Conservation (phyloP, 768 basidiomycete genomes). For the Hemileccinum impolitum region DNA sequence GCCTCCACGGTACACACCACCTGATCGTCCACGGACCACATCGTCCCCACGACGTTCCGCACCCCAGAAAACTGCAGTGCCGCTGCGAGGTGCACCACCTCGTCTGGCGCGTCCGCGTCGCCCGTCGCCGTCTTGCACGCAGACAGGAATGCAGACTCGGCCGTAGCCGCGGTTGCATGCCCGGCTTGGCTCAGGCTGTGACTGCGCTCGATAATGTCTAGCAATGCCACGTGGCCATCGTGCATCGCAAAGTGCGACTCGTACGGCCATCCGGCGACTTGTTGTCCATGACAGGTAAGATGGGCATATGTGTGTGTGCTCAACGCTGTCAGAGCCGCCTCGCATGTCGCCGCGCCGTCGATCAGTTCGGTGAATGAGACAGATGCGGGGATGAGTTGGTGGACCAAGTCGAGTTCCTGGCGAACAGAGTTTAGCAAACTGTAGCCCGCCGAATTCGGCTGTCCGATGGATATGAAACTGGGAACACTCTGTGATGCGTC, state of each 20-base stretch:
- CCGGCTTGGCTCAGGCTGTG: background rate
- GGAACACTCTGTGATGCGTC: background rate
- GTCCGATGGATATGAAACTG: slow-evolving; percentile 18
- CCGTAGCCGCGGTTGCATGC: background rate
- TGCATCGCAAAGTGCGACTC: slow-evolving; percentile 19
- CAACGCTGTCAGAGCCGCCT: slow-evolving; percentile 8
- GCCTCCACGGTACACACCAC: slow-evolving; percentile 14
- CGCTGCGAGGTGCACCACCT: slow-evolving; percentile 31
- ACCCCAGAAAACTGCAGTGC: slow-evolving; percentile 29
- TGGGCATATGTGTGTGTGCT: slow-evolving; percentile 21
- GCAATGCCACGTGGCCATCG: slow-evolving; percentile 19
- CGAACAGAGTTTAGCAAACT: background rate
- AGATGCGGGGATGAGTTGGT: slow-evolving; percentile 5
- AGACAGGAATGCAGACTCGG: slow-evolving; percentile 31
- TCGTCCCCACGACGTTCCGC: slow-evolving; percentile 29
- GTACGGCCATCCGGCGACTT: slow-evolving; percentile 12
- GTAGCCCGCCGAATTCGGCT: slow-evolving; percentile 12
- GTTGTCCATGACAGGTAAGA: slow-evolving; percentile 28
- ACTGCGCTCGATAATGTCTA: slow-evolving; percentile 17
- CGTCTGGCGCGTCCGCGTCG: slow-evolving; percentile 21
- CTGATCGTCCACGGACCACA: slow-evolving; percentile 28
- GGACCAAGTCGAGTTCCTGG: slow-evolving; percentile 15
- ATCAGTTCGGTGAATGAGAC: slow-evolving; percentile 10
- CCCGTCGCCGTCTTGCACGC: slow-evolving; percentile 31
- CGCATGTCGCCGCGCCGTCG: slow-evolving; percentile 12